Base-by-base conservation (phyloP, 1,284 basidiomycete genomes). In the Ganoderma boninense region DNA sequence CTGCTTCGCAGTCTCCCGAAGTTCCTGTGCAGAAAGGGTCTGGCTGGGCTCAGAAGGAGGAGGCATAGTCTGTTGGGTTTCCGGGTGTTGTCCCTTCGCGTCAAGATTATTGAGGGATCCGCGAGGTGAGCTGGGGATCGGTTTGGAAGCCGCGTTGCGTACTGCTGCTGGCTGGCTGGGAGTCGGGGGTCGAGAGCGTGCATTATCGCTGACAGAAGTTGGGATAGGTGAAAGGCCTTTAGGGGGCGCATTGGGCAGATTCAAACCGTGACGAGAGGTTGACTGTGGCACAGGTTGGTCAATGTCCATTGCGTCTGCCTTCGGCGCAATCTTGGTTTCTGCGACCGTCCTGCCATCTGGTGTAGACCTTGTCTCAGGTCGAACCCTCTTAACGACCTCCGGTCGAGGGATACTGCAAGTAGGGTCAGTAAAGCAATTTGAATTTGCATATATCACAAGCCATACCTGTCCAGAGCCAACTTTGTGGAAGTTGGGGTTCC, bases 31-130 rank as follows among this genome's bases (percentile, higher is more conserved):
- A n/a, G 90, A 91, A 11, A 84, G 80, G 0, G 92, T 95, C 75
- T 94, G 93, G 75, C 94, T 95, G 1, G 94, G 94, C 59, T 85
- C 89, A n/a, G 82, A 84, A 20, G 93, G 93, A 16, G 94, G 93
- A 32, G 92, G 92, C 94, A 95, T 95, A 1, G 79, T 78, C 56
- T 85, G 85, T n/a, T 75, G 76, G 32, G 78, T 70, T 32, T 85
- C 83, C 6, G 77, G 65, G 38, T 81, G 80, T 18, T 76, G 29
- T 60, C 57, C 52, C 79, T 81, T 77, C 78, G 76, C 72, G 66
- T 77, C 73, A 23, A 73, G 70, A 8, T 74, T 75, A 62, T 71
- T 74, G 52, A 66, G 60, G 67, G 68, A 26, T 6, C 66, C 72
- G 10, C 84, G 82, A 42, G 86, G 86, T 4, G 85, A 85, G 66